Conservation (phyloP, 805 yeast species). For the Cyberlindnera euphorbiae region DNA sequence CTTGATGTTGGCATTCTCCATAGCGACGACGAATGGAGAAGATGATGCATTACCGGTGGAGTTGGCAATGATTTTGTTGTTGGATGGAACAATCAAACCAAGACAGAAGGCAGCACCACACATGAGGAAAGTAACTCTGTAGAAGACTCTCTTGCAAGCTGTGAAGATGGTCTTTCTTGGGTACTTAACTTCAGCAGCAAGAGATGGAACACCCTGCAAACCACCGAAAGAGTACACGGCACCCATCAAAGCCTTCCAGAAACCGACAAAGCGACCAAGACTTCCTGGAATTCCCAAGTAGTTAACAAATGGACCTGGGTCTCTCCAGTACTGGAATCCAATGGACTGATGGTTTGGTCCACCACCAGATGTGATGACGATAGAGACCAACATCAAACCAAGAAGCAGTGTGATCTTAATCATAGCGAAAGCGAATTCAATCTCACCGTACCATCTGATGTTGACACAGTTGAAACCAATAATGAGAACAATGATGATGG, state of each 20-base stretch:
- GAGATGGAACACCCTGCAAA: constrained; percentile 49
- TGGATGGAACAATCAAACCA: constrained; percentile 31
- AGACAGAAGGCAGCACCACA: constrained; percentile 29
- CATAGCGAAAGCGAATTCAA: constrained; percentile 51
- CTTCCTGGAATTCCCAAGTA: constrained; percentile 26
- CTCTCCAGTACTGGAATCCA: constrained; percentile 33
- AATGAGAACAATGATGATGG: constrained; percentile 36
- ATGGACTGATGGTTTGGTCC: constrained; percentile 41
- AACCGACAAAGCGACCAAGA: constrained; percentile 56
- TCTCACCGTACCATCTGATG: constrained; percentile 43
- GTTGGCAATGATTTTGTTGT: constrained; percentile 27
- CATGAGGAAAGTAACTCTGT: constrained; percentile 30
- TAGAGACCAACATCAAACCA: constrained; percentile 52
- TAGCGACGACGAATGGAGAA: constrained; percentile 39
- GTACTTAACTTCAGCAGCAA: constrained; percentile 50
- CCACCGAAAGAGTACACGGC: constrained; percentile 59
- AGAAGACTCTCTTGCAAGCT: constrained; percentile 42
- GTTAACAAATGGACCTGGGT: constrained; percentile 29
- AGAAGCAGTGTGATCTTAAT: constrained; percentile 57
- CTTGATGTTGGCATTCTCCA: constrained; percentile 42
- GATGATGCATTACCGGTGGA: constrained; percentile 29
- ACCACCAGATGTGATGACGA: constrained; percentile 58
- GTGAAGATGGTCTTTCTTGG: constrained; percentile 56
- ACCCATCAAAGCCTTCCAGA: constrained; percentile 54
- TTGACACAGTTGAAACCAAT: constrained; percentile 32